A percentile compares a stretch with the other conserved stretches of the same genome.
These are phyloP conservation scores for Asterella californica DNA, from an alignment of 225 moss, liverwort and hornwort species.

Conservation along the genomic window DNA sequence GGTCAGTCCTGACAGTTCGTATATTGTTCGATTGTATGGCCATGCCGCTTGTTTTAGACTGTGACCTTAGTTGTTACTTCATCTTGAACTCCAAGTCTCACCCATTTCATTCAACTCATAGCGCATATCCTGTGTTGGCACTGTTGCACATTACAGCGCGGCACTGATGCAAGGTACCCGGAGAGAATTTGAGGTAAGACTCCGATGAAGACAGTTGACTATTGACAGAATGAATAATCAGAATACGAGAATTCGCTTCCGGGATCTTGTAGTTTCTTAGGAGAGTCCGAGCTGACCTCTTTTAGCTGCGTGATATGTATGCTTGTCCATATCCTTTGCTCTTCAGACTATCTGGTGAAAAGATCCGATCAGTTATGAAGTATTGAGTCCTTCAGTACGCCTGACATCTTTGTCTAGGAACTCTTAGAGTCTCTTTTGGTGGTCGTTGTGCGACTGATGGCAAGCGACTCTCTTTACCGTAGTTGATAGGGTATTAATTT, in stretches of 20 bases:
- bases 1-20: no score
- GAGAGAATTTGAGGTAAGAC: slow-evolving; percentile 66
- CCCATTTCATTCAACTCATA: background rate
- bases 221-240: no score
- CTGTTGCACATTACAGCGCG: slow-evolving; percentile 44
- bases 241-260: no score
- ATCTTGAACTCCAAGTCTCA: background rate
- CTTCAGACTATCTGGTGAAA: background rate
- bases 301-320: background rate
- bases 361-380: background rate
- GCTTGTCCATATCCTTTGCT: background rate
- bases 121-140: background rate
- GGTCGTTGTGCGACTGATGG: no score
- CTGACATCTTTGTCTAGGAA: no score
- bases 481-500: background rate
- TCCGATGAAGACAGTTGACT: background rate
- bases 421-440: no score
- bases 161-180: slow-evolving; percentile 86
- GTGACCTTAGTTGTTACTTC: background rate
- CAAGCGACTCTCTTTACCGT: no score
- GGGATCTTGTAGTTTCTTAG: no score
- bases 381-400: no score
- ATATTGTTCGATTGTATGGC: no score
- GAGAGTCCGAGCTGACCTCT: background rate
- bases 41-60: no score